Conservation (phyloP, 306 rosid genomes). For the Astragalus glycyphyllos region DNA sequence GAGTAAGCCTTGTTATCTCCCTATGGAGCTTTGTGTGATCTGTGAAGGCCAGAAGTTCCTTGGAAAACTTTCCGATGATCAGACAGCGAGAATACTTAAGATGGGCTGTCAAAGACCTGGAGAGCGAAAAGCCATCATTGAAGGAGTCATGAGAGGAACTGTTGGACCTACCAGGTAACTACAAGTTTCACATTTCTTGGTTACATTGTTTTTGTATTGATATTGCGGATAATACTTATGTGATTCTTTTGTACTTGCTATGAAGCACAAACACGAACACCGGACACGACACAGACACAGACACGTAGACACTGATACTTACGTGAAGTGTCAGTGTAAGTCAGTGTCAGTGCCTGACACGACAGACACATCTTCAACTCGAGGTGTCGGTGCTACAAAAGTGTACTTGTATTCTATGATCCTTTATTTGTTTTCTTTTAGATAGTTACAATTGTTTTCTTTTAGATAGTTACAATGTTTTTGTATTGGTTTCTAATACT, state of each 20-base stretch:
- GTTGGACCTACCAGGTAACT: constrained; percentile 88
- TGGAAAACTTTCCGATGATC: constrained; percentile 93
- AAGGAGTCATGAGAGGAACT: constrained; percentile 83
- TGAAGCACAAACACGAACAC: too few relatives aligned
- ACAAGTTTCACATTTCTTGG: constrained; percentile 36
- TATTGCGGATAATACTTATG: too few relatives aligned
- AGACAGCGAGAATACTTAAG: constrained; percentile 91
- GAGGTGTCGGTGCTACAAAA: too few relatives aligned
- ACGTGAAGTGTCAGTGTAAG: too few relatives aligned
- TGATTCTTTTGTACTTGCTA: too few relatives aligned
- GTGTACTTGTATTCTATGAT: neutral
- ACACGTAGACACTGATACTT: too few relatives aligned
- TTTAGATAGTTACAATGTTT: neutral
- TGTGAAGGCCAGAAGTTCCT: constrained; percentile 98
- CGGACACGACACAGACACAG: too few relatives aligned
- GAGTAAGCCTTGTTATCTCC: constrained; percentile 97
- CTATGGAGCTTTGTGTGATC: constrained; percentile 96
- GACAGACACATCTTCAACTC: too few relatives aligned
- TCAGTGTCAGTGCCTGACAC: too few relatives aligned
- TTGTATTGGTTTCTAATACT: constrained; percentile 34
- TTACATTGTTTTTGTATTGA: too few relatives aligned
- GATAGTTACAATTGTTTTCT: too few relatives aligned
- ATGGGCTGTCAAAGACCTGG: constrained; percentile 96
- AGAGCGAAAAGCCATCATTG: constrained; percentile 83
- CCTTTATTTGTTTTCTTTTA: constrained; percentile 22